phyloP scores from a whole-genome alignment of 345 rosid genomes.

The Acer yangbiense region DNA sequence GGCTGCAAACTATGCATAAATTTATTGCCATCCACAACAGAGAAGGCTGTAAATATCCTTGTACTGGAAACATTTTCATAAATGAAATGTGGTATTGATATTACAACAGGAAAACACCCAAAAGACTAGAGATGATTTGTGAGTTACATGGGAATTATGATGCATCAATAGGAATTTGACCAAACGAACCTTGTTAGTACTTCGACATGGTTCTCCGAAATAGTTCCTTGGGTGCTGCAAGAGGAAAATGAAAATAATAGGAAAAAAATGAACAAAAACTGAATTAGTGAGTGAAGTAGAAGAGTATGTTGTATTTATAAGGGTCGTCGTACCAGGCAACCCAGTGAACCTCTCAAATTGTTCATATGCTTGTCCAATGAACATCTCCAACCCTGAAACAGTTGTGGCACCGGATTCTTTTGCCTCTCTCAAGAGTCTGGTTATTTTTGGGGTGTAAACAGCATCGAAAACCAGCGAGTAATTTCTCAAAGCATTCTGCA shows the following conservation, averaged over 20 bases:
- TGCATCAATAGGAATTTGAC: neutral
- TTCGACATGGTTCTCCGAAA: constrained; percentile 64
- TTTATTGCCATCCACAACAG: neutral
- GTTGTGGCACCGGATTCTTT: constrained; percentile 70
- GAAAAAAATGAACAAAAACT: constrained; percentile 4
- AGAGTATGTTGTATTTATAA: neutral
- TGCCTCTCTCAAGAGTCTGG: constrained; percentile 82
- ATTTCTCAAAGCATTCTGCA: constrained; percentile 68
- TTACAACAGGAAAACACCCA: neutral
- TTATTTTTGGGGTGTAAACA: constrained; percentile 81
- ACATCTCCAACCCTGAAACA: constrained; percentile 88
- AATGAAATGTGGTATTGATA: neutral
- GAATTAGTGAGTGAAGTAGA: neutral
- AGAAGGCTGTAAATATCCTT: neutral
- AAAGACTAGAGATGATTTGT: neutral
- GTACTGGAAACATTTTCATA: neutral
- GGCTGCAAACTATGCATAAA: neutral
- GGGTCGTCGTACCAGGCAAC: constrained; percentile 56
- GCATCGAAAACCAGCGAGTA: constrained; percentile 86
- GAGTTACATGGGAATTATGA: neutral
- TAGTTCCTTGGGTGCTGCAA: constrained; percentile 84
- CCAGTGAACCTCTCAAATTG: constrained; percentile 87
- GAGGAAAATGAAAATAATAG: neutral
- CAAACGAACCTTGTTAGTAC: constrained; percentile 35
- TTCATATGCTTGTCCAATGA: constrained; percentile 86